Evolutionary conservation across 1,284 basidiomycete species (phyloP).

Genomic region (Bondarzewia mesenterica): DNA sequence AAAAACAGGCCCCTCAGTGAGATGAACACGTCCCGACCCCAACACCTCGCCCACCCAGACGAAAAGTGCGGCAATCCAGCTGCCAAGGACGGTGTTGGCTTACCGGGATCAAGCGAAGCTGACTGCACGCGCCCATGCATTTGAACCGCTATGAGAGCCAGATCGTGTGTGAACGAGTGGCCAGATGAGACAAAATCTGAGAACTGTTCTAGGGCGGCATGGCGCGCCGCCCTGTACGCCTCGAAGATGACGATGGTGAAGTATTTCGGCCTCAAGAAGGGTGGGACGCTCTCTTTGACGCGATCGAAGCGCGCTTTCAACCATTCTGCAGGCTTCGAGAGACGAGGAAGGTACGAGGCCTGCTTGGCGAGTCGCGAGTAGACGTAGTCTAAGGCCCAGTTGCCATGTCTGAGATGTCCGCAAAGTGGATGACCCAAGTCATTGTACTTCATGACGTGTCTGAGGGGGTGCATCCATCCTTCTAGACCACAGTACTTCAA

Average conservation of each 20-base stretch:
- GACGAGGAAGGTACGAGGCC: constrained; percentile 31
- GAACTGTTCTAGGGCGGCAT: constrained; percentile 75
- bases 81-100: constrained; percentile 73
- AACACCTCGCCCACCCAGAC: constrained; percentile 86
- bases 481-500: constrained; percentile 88
- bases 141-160: constrained; percentile 82
- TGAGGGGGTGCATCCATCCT: constrained; percentile 89
- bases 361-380: constrained; percentile 65
- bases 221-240: constrained; percentile 84
- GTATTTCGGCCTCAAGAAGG: constrained; percentile 89
- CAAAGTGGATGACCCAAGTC: constrained; percentile 90
- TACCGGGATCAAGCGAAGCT: constrained; percentile 73
- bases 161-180: constrained; percentile 82
- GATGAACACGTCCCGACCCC: constrained; percentile 97
- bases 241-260: constrained; percentile 85
- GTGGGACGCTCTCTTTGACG: constrained; percentile 66
- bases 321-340: constrained; percentile 72
- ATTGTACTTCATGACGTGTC: constrained; percentile 78
- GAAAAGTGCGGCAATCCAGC: constrained; percentile 94
- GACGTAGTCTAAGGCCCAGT: constrained; percentile 88
- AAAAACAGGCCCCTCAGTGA: constrained; percentile 88
- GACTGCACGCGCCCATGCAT: constrained; percentile 88
- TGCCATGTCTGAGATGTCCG: constrained; percentile 76
- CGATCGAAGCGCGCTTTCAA: constrained; percentile 77
- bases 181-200: constrained; percentile 81